Conservation (phyloP, 805 yeast genomes). For the Candida ulmi region DNA sequence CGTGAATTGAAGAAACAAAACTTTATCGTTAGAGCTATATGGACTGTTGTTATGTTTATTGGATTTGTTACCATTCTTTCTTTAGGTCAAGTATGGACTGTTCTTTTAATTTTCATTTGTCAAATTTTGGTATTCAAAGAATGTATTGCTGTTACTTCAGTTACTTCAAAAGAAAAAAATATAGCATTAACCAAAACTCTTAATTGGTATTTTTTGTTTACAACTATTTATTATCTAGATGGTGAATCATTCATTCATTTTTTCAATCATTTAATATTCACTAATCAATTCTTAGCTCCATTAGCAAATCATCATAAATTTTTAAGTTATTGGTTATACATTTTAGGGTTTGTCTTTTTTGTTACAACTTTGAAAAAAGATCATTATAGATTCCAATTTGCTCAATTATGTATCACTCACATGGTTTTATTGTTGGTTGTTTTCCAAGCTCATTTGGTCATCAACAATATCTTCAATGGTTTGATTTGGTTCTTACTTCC, state of each 20-base stretch:
- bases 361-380: conserved; percentile 88
- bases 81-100: conserved; percentile 82
- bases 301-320: conserved; percentile 77
- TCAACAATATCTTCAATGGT: conserved; percentile 83
- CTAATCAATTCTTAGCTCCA: conserved; percentile 48
- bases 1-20: conserved; percentile 69
- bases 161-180: conserved; percentile 75
- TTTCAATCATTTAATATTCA: conserved; percentile 46
- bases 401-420: conserved; percentile 89
- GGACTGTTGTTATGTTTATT: conserved; percentile 90
- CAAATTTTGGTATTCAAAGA: conserved; percentile 88
- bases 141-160: conserved; percentile 78
- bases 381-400: conserved; percentile 85
- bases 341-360: conserved; percentile 83
- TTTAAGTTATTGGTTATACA: conserved; percentile 76
- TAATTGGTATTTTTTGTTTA: conserved; percentile 86
- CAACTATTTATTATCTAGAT: conserved; percentile 86
- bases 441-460: conserved; percentile 89
- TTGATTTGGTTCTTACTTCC: conserved; percentile 94
- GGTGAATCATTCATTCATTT: conserved; percentile 76
- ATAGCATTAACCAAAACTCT: conserved; percentile 77
- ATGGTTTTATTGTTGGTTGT: conserved; percentile 89
- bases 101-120: conserved; percentile 60
- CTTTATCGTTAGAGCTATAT: conserved; percentile 79
- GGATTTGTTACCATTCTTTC: conserved; percentile 65